Evolutionary conservation across 768 basidiomycete genomes (phyloP), one percentile per base, ranked within the genome.

Genomic region (Calocybe gangraenosa): DNA sequence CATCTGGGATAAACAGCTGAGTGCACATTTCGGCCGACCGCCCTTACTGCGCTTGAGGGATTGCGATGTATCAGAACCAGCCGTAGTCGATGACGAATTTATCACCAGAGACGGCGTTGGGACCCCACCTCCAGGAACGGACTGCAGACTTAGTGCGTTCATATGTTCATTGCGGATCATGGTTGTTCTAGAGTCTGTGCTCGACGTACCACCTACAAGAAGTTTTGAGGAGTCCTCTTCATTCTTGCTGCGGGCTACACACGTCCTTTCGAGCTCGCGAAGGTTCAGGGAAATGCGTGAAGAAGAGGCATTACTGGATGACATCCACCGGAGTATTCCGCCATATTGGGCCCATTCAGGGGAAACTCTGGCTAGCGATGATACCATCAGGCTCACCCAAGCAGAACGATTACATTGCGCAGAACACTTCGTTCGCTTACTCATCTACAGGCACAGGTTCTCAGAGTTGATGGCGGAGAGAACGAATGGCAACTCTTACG

Each of bases 371-470:
- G 79, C 79, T 8, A 86, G 82, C 55, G 83, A 87, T 17, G 92
- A 95, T 65, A 90, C 90, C 5, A 85, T 95, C 47, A 76, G 93
- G 22, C 73, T 94, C 46, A 94, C 91, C 1, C 92, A 96, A 65
- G 84, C 91, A 0, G 87, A 89, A 53, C 74, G 92, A 47, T 64
- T 95, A 46, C 83, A 92, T 56, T 93, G 90, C 55, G 79, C 88
- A 21, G 90, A 93, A 60, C 90, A 93, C 56, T 87, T 84, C 56
- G 85, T 90, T 37, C 73, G 90, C 48, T 78, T 95, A 75, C 70
- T 96, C 58, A 91, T 96, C 28, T 84, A 92, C 62, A 78, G 93
- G 36, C 90, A 94, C 66, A 77, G 90, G 43, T 90, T 88, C 60
- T 84, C 84, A 25, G 84, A 87, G 57, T 64, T 81, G 39, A 78